A percentile compares a stretch with the other conserved stretches of the same genome.
Evolutionary conservation across 768 basidiomycete species (phyloP).

Genomic region (Boletus speciosus): DNA sequence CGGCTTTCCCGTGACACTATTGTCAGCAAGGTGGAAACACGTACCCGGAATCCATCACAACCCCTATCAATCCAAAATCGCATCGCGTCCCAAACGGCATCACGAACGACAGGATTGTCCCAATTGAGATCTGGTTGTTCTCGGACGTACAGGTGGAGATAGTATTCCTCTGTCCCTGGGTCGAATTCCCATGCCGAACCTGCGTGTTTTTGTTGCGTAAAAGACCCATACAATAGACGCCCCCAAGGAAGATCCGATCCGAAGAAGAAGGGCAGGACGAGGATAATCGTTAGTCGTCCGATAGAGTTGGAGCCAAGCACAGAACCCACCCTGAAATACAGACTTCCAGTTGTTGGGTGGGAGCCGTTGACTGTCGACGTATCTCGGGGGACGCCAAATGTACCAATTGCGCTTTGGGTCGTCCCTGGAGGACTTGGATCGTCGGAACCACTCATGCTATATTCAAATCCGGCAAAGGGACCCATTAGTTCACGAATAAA

Average conservation of each 20-base stretch:
- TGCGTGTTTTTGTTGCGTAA: slow-evolving; percentile 19
- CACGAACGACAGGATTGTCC: slow-evolving; percentile 61
- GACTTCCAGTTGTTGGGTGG: slow-evolving; percentile 78
- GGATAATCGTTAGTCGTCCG: neutral
- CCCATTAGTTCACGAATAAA: neutral
- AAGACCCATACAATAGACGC: neutral
- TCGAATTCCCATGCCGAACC: slow-evolving; percentile 74
- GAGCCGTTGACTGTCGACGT: slow-evolving; percentile 47
- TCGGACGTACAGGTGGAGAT: slow-evolving; percentile 62
- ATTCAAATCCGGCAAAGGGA: neutral
- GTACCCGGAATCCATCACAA: slow-evolving; percentile 70
- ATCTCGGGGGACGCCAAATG: slow-evolving; percentile 63
- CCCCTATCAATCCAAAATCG: slow-evolving; percentile 72
- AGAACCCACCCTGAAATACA: slow-evolving; percentile 51
- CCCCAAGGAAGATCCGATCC: slow-evolving; percentile 4
- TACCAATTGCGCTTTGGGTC: slow-evolving; percentile 74
- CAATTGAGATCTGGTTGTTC: slow-evolving; percentile 79
- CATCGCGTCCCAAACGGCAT: slow-evolving; percentile 63
- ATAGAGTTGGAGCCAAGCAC: neutral
- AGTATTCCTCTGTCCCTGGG: slow-evolving; percentile 61
- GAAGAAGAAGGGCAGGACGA: neutral
- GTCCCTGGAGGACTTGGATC: slow-evolving; percentile 47
- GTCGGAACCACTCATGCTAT: slow-evolving; percentile 70
- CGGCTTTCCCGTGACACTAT: neutral
- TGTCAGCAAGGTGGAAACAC: slow-evolving; percentile 19